phyloP scores from a whole-genome alignment of 2,329 filamentous ascomycete species.

The Raffaelea arxii region DNA sequence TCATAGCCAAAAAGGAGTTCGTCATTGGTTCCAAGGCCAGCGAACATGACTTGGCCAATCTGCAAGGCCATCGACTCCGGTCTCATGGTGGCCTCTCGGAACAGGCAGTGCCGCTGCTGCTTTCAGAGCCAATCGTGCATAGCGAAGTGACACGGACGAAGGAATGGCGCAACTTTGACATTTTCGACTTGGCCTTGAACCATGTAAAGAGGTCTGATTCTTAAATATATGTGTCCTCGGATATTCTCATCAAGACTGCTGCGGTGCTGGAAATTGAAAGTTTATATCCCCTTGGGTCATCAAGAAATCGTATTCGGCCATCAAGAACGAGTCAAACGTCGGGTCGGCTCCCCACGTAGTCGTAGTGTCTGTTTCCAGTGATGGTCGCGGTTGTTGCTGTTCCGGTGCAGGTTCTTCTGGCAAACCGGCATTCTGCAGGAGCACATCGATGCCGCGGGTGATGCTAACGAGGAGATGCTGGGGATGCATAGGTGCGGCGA shows the following conservation, averaged over 20 bases:
- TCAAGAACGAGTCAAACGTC: slow-evolving; percentile 2
- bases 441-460: slow-evolving; percentile 3
- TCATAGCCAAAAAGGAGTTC: slow-evolving; percentile 23
- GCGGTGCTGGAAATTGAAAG: too few species aligned
- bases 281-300: slow-evolving; percentile 4
- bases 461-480: slow-evolving; percentile 11
- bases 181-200: slow-evolving; percentile 28
- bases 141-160: slow-evolving; percentile 8
- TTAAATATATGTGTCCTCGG: too few species aligned
- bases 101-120: slow-evolving; percentile 25
- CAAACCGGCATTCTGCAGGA: slow-evolving; percentile 1
- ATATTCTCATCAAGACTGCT: too few species aligned
- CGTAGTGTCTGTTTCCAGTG: too few species aligned
- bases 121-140: slow-evolving; percentile 17
- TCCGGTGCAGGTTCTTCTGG: background rate
- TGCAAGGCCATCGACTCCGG: slow-evolving; percentile 24
- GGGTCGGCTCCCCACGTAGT: background rate
- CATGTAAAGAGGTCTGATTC: slow-evolving; percentile 1
- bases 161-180: slow-evolving; percentile 27
- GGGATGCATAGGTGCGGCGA: slow-evolving; percentile 11
- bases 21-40: slow-evolving; percentile 25
- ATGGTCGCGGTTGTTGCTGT: too few species aligned
- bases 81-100: slow-evolving; percentile 32
- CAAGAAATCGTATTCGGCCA: slow-evolving; percentile 7
- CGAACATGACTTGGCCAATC: slow-evolving; percentile 24